Evolutionary conservation across 305 asterid species (phyloP), one percentile per base, ranked within the genome.

Genomic region (Fraxinus velutina): DNA sequence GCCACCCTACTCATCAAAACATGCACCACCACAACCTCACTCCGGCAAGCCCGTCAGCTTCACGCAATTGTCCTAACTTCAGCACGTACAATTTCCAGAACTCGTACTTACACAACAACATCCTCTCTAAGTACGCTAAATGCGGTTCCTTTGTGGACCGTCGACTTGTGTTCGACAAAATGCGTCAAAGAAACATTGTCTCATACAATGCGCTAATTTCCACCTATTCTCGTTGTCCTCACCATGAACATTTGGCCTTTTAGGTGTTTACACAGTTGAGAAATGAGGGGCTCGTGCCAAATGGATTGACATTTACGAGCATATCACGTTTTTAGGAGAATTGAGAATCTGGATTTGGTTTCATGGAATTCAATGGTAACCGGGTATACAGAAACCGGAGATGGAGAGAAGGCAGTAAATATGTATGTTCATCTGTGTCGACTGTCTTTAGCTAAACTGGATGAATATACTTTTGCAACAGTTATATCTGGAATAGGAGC

Each of bases 351-450:
- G 6, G 93, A 93, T 87, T 84, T 92, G 87, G 93, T 95, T 80
- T 92, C 99, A 12, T 95, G 99, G 98, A 93, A 95, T 90, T 88
- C 98, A 7, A 90, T 95, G 86, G 85, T 95, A 5, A 77, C 94
- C 21, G 98, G 99, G 32, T 93, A 44, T 86, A 88, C 95, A 1
- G 92, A 89, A 81, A 88, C 75, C 21, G 92, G 89, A 84, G 92
- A 90, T 78, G 93, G 96, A 42, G 84, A 76, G 29, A 88, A 78
- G 81, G 94, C 93, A 27, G 83, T 93, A 90, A 55, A 37, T 68
- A 83, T 90, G 89, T 93, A 91, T 36, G 81, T 91, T 62, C 87
- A 78, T 22, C 82, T 92, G 7, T 68, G 57, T 73, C 83, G 77
- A 57, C 75, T 52, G 17, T 84, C 86, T 17, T 36, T 13, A 50